Evolutionary conservation across 1,284 basidiomycete species (phyloP).

Genomic region (Austropuccinia psidii): DNA sequence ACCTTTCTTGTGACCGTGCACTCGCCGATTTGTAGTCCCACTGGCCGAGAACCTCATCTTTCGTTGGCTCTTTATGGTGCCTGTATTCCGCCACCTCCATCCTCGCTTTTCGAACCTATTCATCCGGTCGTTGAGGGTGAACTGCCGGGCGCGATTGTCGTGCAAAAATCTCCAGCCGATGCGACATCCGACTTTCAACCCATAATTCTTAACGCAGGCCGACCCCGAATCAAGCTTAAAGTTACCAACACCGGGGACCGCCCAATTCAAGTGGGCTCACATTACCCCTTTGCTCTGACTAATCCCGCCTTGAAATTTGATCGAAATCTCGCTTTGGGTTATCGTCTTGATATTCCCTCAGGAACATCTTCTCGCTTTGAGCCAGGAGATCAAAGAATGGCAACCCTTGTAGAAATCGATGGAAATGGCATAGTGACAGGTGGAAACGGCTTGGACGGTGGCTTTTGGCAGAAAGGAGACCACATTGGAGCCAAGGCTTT

Average conservation of each 20-base stretch:
- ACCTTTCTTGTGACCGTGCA: slow-evolving; percentile 83
- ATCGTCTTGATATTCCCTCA: slow-evolving; percentile 80
- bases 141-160: slow-evolving; percentile 59
- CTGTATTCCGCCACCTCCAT: slow-evolving; percentile 71
- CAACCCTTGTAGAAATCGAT: slow-evolving; percentile 70
- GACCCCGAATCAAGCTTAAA: slow-evolving; percentile 62
- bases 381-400: slow-evolving; percentile 78
- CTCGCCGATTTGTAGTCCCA: slow-evolving; percentile 74
- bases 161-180: slow-evolving; percentile 35
- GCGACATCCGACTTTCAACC: slow-evolving; percentile 42
- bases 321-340: slow-evolving; percentile 69
- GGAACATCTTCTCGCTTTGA: slow-evolving; percentile 96
- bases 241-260: slow-evolving; percentile 91
- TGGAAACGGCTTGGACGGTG: slow-evolving; percentile 59
- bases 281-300: slow-evolving; percentile 83
- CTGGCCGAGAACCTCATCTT: slow-evolving; percentile 67
- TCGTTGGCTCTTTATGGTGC: slow-evolving; percentile 79
- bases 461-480: slow-evolving; percentile 52
- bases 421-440: slow-evolving; percentile 67
- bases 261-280: slow-evolving; percentile 88
- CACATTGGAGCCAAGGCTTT: slow-evolving; percentile 56
- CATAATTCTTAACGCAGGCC: slow-evolving; percentile 67
- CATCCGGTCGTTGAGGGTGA: slow-evolving; percentile 42
- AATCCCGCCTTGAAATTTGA: slow-evolving; percentile 78
- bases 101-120: slow-evolving; percentile 48